Base-by-base conservation (phyloP, 805 yeast genomes). In the Candida silvicultrix region DNA sequence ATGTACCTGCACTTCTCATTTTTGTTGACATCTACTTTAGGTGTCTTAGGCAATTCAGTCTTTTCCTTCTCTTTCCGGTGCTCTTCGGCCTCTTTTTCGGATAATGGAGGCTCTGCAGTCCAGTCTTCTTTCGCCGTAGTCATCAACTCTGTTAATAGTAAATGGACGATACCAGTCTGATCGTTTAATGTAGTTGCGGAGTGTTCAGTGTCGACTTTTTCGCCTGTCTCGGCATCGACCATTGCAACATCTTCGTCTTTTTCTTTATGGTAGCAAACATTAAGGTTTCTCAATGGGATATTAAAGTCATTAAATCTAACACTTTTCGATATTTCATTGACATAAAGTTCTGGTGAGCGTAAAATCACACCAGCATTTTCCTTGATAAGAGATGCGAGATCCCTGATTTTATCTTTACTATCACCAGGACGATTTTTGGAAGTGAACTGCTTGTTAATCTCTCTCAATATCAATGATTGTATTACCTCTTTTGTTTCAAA, bases 81-180 rank as follows among this genome's bases (percentile, higher is more conserved):
- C 59, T 69, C 49, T 58, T 63, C 35, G 59, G 55, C 48, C 32
- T 57, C 60, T 10, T 58, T 55, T 5, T 54, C 54, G 1, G 58
- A 48, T 5, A 52, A 38, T 1, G 51, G 43, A 7, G 72, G 73
- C 43, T 71, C 74, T 3, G 68, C 51, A 4, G 60, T 22, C 75
- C 75, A 71, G 44, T 71, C 72, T 32, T 68, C 48, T 46, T 67
- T 66, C 1, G 65, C 63, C 4, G 69, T 64, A 0, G 71, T 62
- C 80, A 87, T 81, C 28, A 89, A 64, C 57, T 89, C 90, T 0
- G 80, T 67, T 23, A 89, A 63, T 11, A 89, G 63, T 2, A 76
- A 56, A 48, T 80, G 81, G 51, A 89, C 71, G 12, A 89, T 75
- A 2, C 89, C 89, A 2, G 84, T 69, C 50, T 68, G 61, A 14